phyloP scores from a whole-genome alignment of 2,329 filamentous ascomycete genomes.

The Colletotrichum gigasporum region DNA sequence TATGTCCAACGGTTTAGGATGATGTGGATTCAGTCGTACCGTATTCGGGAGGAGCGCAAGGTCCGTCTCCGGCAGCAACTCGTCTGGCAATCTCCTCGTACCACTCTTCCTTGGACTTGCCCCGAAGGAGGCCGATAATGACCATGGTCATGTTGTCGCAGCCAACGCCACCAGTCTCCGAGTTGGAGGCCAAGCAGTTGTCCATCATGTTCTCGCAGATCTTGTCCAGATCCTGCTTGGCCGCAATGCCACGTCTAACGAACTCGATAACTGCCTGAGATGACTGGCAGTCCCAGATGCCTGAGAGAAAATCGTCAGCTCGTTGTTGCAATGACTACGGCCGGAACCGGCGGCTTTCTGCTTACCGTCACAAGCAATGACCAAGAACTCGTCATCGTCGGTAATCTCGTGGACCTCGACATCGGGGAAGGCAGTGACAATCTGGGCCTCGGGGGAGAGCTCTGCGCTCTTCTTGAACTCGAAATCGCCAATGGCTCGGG shows the following conservation, averaged over 20 bases:
- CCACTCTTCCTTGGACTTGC: conserved; percentile 96
- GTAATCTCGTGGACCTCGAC: conserved; percentile 90
- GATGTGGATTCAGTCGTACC: conserved; percentile 71
- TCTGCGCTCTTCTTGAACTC: conserved; percentile 99
- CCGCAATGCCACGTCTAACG: conserved; percentile 93
- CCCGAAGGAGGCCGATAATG: conserved; percentile 87
- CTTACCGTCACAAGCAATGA: conserved; percentile 92
- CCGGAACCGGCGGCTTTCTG: conserved; percentile 26
- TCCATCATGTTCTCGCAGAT: conserved; percentile 99
- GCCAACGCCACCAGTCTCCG: conserved; percentile 95
- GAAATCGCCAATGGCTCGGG: conserved; percentile 97
- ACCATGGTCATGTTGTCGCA: conserved; percentile 99
- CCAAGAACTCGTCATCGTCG: conserved; percentile 94
- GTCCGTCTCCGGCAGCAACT: conserved; percentile 95
- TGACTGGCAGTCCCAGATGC: conserved; percentile 99
- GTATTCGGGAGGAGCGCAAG: conserved; percentile 98
- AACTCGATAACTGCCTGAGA: conserved; percentile 98
- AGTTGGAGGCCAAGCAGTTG: conserved; percentile 97
- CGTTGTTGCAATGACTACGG: neutral
- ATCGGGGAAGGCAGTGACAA: conserved; percentile 96
- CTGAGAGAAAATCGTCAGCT: conserved; percentile 56
- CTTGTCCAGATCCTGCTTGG: conserved; percentile 91
- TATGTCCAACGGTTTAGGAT: conserved; percentile 30
- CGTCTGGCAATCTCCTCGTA: conserved; percentile 94
- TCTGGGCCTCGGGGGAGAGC: conserved; percentile 96